These are phyloP conservation scores for Colletotrichum chlorophyti DNA, from an alignment of 2,329 filamentous ascomycete genomes.

Conservation along the genomic window DNA sequence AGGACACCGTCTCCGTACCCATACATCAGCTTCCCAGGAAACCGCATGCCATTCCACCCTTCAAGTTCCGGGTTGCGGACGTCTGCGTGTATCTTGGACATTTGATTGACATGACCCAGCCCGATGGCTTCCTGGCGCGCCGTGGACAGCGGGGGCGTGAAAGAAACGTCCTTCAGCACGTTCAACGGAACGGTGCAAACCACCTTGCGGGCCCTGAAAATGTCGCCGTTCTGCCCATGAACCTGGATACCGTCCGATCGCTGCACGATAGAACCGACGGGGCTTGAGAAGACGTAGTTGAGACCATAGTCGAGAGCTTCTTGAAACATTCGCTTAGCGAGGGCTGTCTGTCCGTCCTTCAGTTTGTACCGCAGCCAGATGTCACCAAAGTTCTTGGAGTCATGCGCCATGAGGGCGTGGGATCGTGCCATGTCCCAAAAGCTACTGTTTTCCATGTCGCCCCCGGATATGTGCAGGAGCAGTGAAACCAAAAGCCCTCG, in stretches of 20 bases:
- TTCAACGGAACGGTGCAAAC: slow-evolving; percentile 36
- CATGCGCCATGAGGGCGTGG: slow-evolving; percentile 31
- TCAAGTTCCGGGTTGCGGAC: slow-evolving; percentile 24
- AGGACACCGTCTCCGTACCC: slow-evolving; percentile 52
- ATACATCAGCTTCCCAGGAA: slow-evolving; percentile 41
- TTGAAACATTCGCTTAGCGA: slow-evolving; percentile 36
- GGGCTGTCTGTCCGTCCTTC: slow-evolving; percentile 36
- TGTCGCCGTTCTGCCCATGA: not conserved
- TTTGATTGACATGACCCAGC: slow-evolving; percentile 30
- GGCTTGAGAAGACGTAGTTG: slow-evolving; percentile 35
- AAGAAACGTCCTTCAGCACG: slow-evolving; percentile 27
- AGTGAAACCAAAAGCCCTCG: slow-evolving; percentile 33
- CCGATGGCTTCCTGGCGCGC: slow-evolving; percentile 30
- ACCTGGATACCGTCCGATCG: not conserved
- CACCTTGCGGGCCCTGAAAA: slow-evolving; percentile 31
- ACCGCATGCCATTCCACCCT: not conserved
- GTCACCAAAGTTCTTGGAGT: slow-evolving; percentile 33
- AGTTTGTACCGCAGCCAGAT: slow-evolving; percentile 36
- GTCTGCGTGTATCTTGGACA: slow-evolving; percentile 31
- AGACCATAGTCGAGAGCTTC: slow-evolving; percentile 34
- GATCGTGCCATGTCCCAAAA: slow-evolving; percentile 33
- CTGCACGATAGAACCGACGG: slow-evolving; percentile 31
- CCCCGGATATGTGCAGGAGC: slow-evolving; percentile 35
- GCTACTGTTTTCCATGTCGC: slow-evolving; percentile 33
- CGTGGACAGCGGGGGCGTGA: slow-evolving; percentile 30